Conservation (phyloP, 805 yeast genomes). For the Saturnispora saitoi region DNA sequence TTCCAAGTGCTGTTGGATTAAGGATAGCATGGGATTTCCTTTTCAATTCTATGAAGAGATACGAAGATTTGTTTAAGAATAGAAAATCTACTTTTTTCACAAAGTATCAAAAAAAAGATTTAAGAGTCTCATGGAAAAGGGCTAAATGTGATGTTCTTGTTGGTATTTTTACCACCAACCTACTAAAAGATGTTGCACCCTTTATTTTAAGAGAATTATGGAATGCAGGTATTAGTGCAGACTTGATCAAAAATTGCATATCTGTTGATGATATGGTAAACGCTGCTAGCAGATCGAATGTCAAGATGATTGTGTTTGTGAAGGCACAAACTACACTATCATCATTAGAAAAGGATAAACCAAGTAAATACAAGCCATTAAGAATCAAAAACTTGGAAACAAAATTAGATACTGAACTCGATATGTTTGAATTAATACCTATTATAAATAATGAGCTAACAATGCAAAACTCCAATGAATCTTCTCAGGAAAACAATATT, state of each 20-base stretch:
- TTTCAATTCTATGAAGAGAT: constrained; percentile 41
- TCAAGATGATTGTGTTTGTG: constrained; percentile 67
- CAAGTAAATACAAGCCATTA: constrained; percentile 64
- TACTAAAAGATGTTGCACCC: constrained; percentile 52
- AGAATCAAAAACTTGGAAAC: constrained; percentile 57
- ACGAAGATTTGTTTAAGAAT: constrained; percentile 31
- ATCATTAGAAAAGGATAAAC: constrained; percentile 18
- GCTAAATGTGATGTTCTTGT: constrained; percentile 77
- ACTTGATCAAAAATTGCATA: constrained; percentile 39
- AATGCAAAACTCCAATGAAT: constrained; percentile 11
- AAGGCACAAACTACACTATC: constrained; percentile 47
- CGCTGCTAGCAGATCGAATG: constrained; percentile 60
- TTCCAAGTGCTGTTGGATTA: constrained; percentile 75
- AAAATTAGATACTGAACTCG: constrained; percentile 63
- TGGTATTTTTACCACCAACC: constrained; percentile 52
- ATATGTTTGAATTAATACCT: constrained; percentile 53
- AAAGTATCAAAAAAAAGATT: constrained; percentile 30
- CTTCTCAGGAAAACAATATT: background rate
- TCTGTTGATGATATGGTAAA: constrained; percentile 56
- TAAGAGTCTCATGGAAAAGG: constrained; percentile 35
- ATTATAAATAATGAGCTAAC: constrained; percentile 26
- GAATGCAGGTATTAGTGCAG: constrained; percentile 75
- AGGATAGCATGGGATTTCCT: constrained; percentile 68
- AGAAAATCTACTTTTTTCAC: constrained; percentile 15
- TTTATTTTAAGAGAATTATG: constrained; percentile 60